Evolutionary conservation across 441 rosid species (phyloP), one percentile per base, ranked within the genome.

Genomic region (Metrosideros polymorpha): DNA sequence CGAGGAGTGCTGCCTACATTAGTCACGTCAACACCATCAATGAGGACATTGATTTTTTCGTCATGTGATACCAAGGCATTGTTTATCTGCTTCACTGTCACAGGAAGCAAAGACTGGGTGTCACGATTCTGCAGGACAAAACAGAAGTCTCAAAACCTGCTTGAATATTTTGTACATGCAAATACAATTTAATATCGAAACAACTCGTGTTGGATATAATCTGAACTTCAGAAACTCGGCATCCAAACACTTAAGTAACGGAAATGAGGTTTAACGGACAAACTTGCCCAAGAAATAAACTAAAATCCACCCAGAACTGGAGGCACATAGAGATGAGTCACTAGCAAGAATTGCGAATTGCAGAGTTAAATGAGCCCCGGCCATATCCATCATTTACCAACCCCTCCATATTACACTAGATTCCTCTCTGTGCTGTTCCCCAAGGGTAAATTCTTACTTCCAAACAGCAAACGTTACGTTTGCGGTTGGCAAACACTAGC

Each of bases 21-120:
- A 91, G 89, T 93, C 45, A 92, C 96, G 84, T 95, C 99, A 84
- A 92, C 93, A 7, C 99, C 98, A 87, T 95, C 98, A 47, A 94
- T 88, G 84, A 91, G 83, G 86, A 95, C 92, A 90, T 91, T 92
- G 9, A 94, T 92, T 88, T 96, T 98, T 76, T 96, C 99, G 66
- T 88, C 94, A 86, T 91, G 93, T 14, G 96, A 89, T 30, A 91
- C 89, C 59, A 84, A 63, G 57, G 90, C 88, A 79, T 91, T 92
- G 83, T 85, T 89, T 89, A 96, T 90, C 92, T 94, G 98, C 94
- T 96, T 96, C 87, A 94, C 91, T 6, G 98, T 96, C 89, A 98
- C 87, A 1, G 99, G 97, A 59, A 96, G 92, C 93, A 97, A 91
- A 83, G 96, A 90, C 85, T 96, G 95, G 12, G 89, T 88, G 86